Evolutionary conservation across 805 yeast species (phyloP), one percentile per base, ranked within the genome.

Genomic region (Starmera amethionina): DNA sequence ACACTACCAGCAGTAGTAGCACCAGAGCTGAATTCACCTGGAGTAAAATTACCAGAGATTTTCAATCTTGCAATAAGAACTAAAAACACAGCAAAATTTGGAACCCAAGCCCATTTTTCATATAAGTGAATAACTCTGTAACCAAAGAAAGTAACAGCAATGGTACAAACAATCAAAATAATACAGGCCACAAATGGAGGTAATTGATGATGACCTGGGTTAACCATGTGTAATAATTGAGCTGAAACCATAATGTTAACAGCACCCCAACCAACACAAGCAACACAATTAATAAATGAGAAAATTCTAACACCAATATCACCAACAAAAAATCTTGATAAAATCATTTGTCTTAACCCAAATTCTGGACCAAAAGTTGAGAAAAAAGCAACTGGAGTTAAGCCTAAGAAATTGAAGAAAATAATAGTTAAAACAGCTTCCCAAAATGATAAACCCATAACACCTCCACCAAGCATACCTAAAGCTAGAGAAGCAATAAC

Each of bases 201-300:
- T 49, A 82, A 66, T 45, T 68, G 51, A 44, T 63, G 63, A 38
- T 65, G 62, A 32, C 65, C 66, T 45, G 61, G 65, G 67, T 86
- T 86, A 45, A 89, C 81, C 56, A 82, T 76, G 63, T 81, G 78
- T 44, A 88, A 67, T 47, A 88, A 65, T 60, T 86, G 93, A 19
- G 96, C 95, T 30, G 93, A 78, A 28, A 88, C 82, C 75, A 88
- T 83, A 46, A 84, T 85, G 63, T 89, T 89, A 37, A 87, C 90
- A 9, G 95, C 86, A 62, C 93, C 84, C 97, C 97, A 89, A 52
- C 97, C 96, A 41, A 88, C 76, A 73, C 95, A 85, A 25, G 95
- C 89, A 46, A 89, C 61, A 54, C 79, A 73, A 57, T 88, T 87
- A 58, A 89, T 68, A 36, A 81, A 60, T 9, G 94, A 80, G 54